Percentiles rank a stretch among this genome's conserved stretches.
Evolutionary conservation across 2,329 filamentous ascomycete species (phyloP).

Genomic region (Macrophomina phaseolina): DNA sequence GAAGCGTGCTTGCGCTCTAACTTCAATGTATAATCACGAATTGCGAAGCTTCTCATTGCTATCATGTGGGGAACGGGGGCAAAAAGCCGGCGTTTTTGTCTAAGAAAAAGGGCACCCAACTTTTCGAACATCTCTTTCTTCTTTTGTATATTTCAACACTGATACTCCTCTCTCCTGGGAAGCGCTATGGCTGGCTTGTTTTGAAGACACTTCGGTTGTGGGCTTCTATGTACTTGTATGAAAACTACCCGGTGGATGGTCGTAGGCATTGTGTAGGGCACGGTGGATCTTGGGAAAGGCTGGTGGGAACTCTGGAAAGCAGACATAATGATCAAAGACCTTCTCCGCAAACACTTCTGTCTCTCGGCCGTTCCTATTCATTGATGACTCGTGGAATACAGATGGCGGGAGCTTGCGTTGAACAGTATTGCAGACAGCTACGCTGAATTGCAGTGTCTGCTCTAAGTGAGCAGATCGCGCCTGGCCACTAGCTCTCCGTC

Average conservation of each 20-base stretch:
- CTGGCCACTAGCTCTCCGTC: too few relatives aligned
- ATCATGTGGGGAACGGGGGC: conserved; percentile 14
- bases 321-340: conserved; percentile 18
- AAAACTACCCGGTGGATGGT: conserved; percentile 3
- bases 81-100: conserved; percentile 26
- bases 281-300: neutral
- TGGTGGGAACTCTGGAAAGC: neutral
- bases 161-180: conserved; percentile 21
- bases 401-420: too few relatives aligned
- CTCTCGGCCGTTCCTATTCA: too few relatives aligned
- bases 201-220: conserved; percentile 1
- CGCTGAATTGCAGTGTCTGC: too few relatives aligned
- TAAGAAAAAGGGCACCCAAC: neutral
- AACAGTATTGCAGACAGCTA: too few relatives aligned
- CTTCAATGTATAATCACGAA: conserved; percentile 18
- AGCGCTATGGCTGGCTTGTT: conserved; percentile 12
- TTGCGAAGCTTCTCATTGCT: conserved; percentile 9
- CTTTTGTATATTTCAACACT: conserved; percentile 5
- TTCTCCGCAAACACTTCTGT: neutral
- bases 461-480: too few relatives aligned
- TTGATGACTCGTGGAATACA: too few relatives aligned
- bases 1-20: neutral
- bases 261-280: conserved; percentile 13
- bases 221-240: conserved; percentile 24
- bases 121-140: neutral